Base-by-base conservation (phyloP, 2,329 filamentous ascomycete species). In the Colletotrichum eleusines region DNA sequence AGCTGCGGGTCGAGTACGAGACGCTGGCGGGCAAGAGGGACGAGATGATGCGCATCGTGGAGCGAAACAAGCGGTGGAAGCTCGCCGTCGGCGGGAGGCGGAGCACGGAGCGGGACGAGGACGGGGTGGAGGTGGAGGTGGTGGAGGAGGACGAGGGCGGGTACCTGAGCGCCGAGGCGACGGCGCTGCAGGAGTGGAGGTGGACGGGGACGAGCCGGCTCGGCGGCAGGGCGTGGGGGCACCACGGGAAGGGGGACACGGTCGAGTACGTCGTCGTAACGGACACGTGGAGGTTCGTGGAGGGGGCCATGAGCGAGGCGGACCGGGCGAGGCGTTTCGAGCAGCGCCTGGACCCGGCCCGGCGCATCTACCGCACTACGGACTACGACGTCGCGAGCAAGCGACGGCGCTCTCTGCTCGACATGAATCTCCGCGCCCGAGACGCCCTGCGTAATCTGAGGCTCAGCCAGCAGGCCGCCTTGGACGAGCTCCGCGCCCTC, bases 1-100 rank as follows among this genome's bases (percentile, higher is more conserved):
- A 82, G 55, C 74, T 88, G 2, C 74, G 76, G 33, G 77, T 87
- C 6, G 84, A 87, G 50, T 76, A 87, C 20, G 87, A 88, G 76
- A 84, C 82, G 2, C 66, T 87, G 8, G 79, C 82, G 61, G 77
- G 83, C 16, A 85, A 85, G 71, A 82, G 80, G 64, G 74, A 72
- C 0, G 84, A 87, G 73, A 75, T 88, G 3, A 77, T 86, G 50
- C 74, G 75, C 9, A 83, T 88, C n/a, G 81, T 82, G 6, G 72
- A 77, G 18, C 61, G 62, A 40, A 72, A 71, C 44, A 71, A 71
- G 57, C 20, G 31, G 33, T 71, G 68, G 68, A 62, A 58, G 28
- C 64, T 71, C 18, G 42, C 26, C 3, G 44, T 68, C 12, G 42
- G 51, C 12, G 42, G 51, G 3, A 38, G 28, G 16, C 26, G 58